Base-by-base conservation (phyloP, 441 rosid species). In the Gossypium gossypioides region DNA sequence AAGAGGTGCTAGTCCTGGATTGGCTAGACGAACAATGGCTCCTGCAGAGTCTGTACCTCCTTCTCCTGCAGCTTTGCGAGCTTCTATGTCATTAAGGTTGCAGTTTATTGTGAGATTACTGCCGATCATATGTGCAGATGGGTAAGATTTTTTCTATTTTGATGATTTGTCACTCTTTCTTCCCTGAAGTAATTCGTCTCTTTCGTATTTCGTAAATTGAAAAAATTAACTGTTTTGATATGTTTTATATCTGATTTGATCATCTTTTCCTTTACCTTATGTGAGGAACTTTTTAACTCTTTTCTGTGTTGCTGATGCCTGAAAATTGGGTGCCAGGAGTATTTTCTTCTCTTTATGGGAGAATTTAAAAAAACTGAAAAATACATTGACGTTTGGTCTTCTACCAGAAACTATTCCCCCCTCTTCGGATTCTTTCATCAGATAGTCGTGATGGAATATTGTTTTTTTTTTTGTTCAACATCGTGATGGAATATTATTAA, bases 1-100 rank as follows among this genome's bases (percentile, higher is more conserved):
- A 50, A 89, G 97, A 67, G 97, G 97, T 69, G 86, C 93, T 66
- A 91, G 98, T 82, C 97, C 98, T 68, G 90, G 93, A 73, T 70
- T 90, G 80, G 89, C 87, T 57, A 86, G 91, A 87, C 85, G 93
- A 77, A 77, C 84, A 61, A 63, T 82, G 19, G 88, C 71, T 48
- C 78, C 81, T 34, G 75, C 81, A 22, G 99, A 96, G 77, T 78
- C 91, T 80, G 52, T 78, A 19, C 86, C 86, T 22, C 89, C 96
- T 58, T 82, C 98, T 57, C 89, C 97, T 71, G 85, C 88, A 72
- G 99, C 96, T 66, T 76, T 93, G 77, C 91, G 93, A 76, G 90
- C 97, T 77, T 96, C 99, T 32, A 76, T 93, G 86, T 87, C 89
- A 42, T 59, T 96, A 77, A 92, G 98, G 78, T 81, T 91, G 88